Evolutionary conservation across 1,139 yeast genomes (phyloP).

Genomic region (Yamadazyma trypodendri): DNA sequence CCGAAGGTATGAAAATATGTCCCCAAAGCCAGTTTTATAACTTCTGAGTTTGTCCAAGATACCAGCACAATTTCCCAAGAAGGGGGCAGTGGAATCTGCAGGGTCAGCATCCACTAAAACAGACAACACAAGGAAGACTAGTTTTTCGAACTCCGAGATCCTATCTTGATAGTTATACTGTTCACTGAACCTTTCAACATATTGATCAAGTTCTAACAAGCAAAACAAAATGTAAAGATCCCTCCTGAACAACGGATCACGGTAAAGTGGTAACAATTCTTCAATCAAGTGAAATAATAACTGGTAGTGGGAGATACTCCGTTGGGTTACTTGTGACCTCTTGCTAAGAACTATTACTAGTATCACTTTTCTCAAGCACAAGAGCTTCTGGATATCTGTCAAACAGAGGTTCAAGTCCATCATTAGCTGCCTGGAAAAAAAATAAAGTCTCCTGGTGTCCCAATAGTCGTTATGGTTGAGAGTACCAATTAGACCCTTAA

Average conservation of each 20-base stretch:
- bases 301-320: constrained; percentile 14
- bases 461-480: constrained; percentile 27
- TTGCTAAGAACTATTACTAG: constrained; percentile 31
- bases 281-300: neutral
- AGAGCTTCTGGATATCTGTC: constrained; percentile 21
- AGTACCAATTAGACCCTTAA: constrained; percentile 20
- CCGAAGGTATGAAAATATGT: neutral
- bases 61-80: neutral
- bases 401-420: constrained; percentile 21
- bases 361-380: constrained; percentile 39
- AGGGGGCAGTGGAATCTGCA: neutral
- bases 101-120: constrained; percentile 1
- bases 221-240: constrained; percentile 1
- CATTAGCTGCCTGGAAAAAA: constrained; percentile 35
- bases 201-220: constrained; percentile 1
- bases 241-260: neutral
- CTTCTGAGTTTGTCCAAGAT: neutral
- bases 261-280: neutral
- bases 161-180: neutral
- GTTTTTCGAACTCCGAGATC: neutral
- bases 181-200: neutral
- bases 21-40: neutral
- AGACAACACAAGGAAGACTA: neutral
- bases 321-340: neutral
- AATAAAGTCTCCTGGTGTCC: constrained; percentile 34